Evolutionary conservation across 129 eudicot species (phyloP).

Genomic region (Solidago caesia): DNA sequence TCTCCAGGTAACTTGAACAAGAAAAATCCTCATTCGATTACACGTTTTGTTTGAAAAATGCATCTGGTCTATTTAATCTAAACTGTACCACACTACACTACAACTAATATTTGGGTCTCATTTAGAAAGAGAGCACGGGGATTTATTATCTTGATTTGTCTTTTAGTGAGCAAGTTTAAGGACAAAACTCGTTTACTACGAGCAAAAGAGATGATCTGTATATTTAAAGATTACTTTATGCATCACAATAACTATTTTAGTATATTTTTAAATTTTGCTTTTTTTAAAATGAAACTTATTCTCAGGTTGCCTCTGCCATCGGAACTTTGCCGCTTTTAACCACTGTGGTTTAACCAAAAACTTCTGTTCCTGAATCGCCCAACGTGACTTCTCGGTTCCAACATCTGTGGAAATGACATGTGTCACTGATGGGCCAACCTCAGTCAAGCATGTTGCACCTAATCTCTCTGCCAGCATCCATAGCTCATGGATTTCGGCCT

Average conservation of each 20-base stretch:
- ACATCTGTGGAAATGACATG: conserved; percentile 41
- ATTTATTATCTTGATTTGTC: no score
- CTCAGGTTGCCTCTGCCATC: conserved; percentile 76
- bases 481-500: conserved; percentile 27
- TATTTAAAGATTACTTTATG: no score
- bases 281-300: conserved; percentile 59
- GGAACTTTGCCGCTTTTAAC: conserved; percentile 75
- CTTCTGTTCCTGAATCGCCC: conserved; percentile 73
- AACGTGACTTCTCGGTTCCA: conserved; percentile 51
- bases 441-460: conserved; percentile 49
- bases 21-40: no score
- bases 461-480: conserved; percentile 62
- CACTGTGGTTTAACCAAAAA: conserved; percentile 72
- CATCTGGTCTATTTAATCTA: no score
- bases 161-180: no score
- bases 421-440: conserved; percentile 42
- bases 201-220: no score
- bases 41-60: no score
- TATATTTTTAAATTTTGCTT: conserved; percentile 25
- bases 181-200: no score
- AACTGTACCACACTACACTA: no score
- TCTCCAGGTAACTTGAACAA: no score
- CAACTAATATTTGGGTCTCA: no score
- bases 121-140: no score
- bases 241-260: background rate